Percentiles rank a stretch among this genome's conserved stretches.
phyloP scores from a whole-genome alignment of 2,329 filamentous ascomycete genomes.

The Epichloe gansuensis region DNA sequence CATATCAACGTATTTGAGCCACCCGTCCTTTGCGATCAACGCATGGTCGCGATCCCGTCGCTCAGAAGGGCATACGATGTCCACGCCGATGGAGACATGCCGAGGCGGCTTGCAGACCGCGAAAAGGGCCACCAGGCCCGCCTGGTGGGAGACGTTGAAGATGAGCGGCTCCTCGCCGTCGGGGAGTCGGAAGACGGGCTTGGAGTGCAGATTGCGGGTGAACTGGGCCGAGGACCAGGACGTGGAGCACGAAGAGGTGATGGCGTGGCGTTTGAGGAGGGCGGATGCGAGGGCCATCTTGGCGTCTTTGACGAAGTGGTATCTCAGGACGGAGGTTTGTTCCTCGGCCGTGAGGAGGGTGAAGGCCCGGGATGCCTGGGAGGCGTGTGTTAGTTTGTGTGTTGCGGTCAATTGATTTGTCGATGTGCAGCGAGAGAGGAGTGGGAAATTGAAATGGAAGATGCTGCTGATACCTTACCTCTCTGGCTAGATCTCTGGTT shows the following conservation, averaged over 20 bases:
- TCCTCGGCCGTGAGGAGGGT: slow-evolving; percentile 41
- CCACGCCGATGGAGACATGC: slow-evolving; percentile 47
- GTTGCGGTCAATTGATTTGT: no score
- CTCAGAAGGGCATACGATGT: slow-evolving; percentile 65
- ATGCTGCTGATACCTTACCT: slow-evolving; percentile 22
- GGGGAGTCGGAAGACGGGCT: slow-evolving; percentile 39
- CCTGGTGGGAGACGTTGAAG: slow-evolving; percentile 73
- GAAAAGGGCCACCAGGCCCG: slow-evolving; percentile 57
- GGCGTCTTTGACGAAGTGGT: slow-evolving; percentile 57
- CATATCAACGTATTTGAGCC: slow-evolving; percentile 55
- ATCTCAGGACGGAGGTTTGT: slow-evolving; percentile 42
- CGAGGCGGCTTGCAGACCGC: slow-evolving; percentile 30
- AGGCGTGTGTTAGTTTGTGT: background rate
- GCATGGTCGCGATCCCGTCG: slow-evolving; percentile 47
- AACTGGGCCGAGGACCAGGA: slow-evolving; percentile 48
- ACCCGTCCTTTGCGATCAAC: slow-evolving; percentile 46
- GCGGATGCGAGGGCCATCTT: slow-evolving; percentile 62
- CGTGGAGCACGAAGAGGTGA: slow-evolving; percentile 43
- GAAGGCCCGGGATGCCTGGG: slow-evolving; percentile 41
- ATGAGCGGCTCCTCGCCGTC: slow-evolving; percentile 35
- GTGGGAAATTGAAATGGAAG: background rate
- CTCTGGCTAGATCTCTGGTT: slow-evolving; percentile 33
- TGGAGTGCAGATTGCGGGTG: slow-evolving; percentile 40
- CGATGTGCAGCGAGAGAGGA: background rate
- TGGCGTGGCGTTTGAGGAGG: slow-evolving; percentile 59